Base-by-base conservation (phyloP, 441 rosid species). In the Euphorbia celastroides region DNA sequence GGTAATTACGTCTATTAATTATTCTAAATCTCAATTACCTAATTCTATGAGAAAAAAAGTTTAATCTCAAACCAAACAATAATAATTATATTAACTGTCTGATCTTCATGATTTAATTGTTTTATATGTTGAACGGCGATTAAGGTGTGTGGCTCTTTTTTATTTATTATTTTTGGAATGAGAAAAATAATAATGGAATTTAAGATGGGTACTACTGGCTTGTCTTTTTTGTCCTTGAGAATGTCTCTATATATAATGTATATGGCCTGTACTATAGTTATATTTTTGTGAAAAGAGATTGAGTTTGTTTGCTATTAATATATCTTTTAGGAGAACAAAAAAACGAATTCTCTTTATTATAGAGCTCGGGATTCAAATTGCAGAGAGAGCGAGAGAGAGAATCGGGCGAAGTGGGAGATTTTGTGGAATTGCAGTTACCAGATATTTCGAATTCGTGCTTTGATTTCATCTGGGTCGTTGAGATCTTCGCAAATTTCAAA, bases 391-490 rank as follows among this genome's bases (percentile, higher is more conserved):
- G 66, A 70, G 67, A 52, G 70, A 42, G 38, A 9, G 38, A 9
- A n/a, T n/a, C n/a, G 38, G 38, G 38, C 5, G 5, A 74, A 67
- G 70, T 68, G 38, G 69, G 64, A 57, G 54, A 17, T 66, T 70
- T 65, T 62, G 20, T 38, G 67, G 72, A 54, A 55, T 62, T 46
- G 62, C 60, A 60, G 57, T 44, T 67, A 23, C 38, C 38, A 16
- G 72, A 64, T 69, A 52, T 75, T 69, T 54, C 27, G 57, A 57
- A 60, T 27, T 62, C 48, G 65, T 66, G 51, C 59, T 44, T 27
- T 2, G 13, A 19, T 70, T 70, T 73, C 67, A 63, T 78, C 72
- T 78, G 78, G 73, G 76, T 54, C 72, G 5, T 64, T 42, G 51
- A 70, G 77, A 60, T 75, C 71, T 74, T 66, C 26, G 26, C 30